Percentiles rank a stretch among this genome's conserved stretches.
Evolutionary conservation across 2,329 filamentous ascomycete genomes (phyloP).

Genomic region (Penicillium verrucosum): DNA sequence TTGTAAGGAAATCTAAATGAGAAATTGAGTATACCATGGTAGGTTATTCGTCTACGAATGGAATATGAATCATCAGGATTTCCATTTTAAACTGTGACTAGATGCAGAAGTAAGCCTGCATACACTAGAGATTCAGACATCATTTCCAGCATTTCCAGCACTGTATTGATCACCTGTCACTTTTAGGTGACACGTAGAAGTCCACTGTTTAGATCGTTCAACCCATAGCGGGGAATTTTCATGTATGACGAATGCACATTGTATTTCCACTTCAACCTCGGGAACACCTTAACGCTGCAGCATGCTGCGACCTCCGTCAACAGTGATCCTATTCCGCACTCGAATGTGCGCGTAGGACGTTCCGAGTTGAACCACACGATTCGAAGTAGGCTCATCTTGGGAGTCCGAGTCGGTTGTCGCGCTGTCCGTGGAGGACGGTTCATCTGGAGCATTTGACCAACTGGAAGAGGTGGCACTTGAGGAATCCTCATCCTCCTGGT

Average conservation of each 20-base stretch:
- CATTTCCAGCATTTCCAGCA: neutral
- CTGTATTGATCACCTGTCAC: neutral
- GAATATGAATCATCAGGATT: neutral
- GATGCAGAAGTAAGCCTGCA: neutral
- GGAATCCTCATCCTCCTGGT: neutral
- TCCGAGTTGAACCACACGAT: neutral
- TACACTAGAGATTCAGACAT: neutral
- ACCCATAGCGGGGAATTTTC: neutral
- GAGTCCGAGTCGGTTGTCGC: neutral
- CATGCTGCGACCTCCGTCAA: slow-evolving; percentile 4
- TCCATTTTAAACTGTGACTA: neutral
- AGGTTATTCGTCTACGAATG: neutral
- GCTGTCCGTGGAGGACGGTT: neutral
- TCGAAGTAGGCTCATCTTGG: neutral
- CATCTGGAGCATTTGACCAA: neutral
- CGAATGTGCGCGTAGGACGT: neutral
- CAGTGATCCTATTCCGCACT: slow-evolving; percentile 1
- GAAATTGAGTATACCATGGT: too few species aligned
- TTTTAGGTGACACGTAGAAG: neutral
- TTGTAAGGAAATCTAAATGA: neutral
- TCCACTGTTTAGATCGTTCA: neutral
- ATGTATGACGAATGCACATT: neutral
- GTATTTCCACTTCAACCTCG: neutral
- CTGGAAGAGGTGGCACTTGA: neutral
- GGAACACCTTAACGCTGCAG: neutral